These are phyloP conservation scores for Lactarius akahatsu DNA, from an alignment of 768 basidiomycete species.

Conservation along the genomic window DNA sequence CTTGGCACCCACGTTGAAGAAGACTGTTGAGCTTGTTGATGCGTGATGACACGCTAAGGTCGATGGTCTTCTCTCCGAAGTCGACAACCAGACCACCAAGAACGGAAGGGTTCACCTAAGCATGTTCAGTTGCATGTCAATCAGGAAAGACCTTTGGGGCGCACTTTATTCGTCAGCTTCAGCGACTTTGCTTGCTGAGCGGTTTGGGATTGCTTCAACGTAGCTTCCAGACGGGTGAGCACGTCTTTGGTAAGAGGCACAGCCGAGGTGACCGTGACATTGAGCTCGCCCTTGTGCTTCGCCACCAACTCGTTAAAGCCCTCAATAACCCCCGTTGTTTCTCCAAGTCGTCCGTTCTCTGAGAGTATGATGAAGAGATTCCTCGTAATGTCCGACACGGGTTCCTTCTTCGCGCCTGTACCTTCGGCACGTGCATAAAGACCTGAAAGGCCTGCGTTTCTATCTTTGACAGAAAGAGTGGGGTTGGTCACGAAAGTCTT, in stretches of 20 bases:
- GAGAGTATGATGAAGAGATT: conserved; percentile 88
- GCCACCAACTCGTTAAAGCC: conserved; percentile 89
- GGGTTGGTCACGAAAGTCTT: conserved; percentile 83
- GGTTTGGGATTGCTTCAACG: conserved; percentile 82
- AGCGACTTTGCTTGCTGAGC: conserved; percentile 85
- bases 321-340: conserved; percentile 83
- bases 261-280: conserved; percentile 89
- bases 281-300: conserved; percentile 89
- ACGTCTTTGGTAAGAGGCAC: conserved; percentile 74
- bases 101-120: conserved; percentile 85
- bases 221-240: conserved; percentile 73
- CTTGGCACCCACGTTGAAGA: conserved; percentile 64
- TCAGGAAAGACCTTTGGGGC: conserved; percentile 26
- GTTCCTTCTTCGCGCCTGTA: conserved; percentile 62
- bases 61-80: conserved; percentile 98
- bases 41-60: conserved; percentile 90
- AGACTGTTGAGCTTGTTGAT: conserved; percentile 93
- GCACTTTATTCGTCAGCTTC: conserved; percentile 89
- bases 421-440: conserved; percentile 70
- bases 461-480: conserved; percentile 80
- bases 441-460: conserved; percentile 60
- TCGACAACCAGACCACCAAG: conserved; percentile 93
- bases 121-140: conserved; percentile 10
- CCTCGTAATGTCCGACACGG: conserved; percentile 83
- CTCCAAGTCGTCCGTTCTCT: conserved; percentile 87